A percentile compares a stretch with the other conserved stretches of the same genome.
phyloP scores from a whole-genome alignment of 495 filamentous ascomycete species.

The Chaetomium fimeti region DNA sequence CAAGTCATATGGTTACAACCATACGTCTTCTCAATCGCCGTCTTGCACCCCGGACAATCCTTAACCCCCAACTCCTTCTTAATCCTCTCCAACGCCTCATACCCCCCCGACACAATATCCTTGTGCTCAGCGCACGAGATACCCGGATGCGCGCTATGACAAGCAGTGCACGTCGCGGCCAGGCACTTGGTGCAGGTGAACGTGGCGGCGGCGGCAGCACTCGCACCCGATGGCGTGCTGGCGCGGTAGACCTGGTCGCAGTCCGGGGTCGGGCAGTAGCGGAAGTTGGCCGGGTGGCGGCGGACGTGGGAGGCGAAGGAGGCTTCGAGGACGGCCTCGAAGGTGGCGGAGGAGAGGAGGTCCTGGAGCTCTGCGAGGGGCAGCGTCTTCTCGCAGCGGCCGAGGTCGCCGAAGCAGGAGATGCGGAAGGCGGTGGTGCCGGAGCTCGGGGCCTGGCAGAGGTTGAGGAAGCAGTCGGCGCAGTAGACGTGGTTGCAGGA shows the following conservation, averaged over 20 bases:
- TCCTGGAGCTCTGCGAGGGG: slow-evolving; percentile 38
- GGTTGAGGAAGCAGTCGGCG: slow-evolving; percentile 42
- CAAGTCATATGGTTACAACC: slow-evolving; percentile 36
- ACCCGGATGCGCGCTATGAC: slow-evolving; percentile 37
- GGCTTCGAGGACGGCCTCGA: slow-evolving; percentile 42
- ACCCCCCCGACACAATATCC: slow-evolving; percentile 29
- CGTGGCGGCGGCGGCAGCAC: neutral
- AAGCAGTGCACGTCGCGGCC: slow-evolving; percentile 39
- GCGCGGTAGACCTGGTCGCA: slow-evolving; percentile 45
- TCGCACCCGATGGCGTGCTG: too few relatives aligned
- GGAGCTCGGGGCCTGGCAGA: slow-evolving; percentile 34
- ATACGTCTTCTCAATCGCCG: slow-evolving; percentile 29
- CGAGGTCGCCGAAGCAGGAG: slow-evolving; percentile 33
- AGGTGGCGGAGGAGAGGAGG: slow-evolving; percentile 35
- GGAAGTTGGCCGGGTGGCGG: slow-evolving; percentile 33
- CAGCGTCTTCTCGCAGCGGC: slow-evolving; percentile 32
- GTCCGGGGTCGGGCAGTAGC: slow-evolving; percentile 45
- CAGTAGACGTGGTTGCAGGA: slow-evolving; percentile 49
- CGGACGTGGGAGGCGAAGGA: slow-evolving; percentile 44
- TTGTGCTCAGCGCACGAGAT: slow-evolving; percentile 43
- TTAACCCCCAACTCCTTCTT: slow-evolving; percentile 37
- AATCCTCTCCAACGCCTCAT: slow-evolving; percentile 27
- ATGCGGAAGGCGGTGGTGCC: slow-evolving; percentile 27
- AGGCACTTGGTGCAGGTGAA: slow-evolving; percentile 45
- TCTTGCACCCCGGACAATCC: slow-evolving; percentile 29